Base-by-base conservation (phyloP, 192 early-diverging fungal genomes). In the Haplosporangium gracile region DNA sequence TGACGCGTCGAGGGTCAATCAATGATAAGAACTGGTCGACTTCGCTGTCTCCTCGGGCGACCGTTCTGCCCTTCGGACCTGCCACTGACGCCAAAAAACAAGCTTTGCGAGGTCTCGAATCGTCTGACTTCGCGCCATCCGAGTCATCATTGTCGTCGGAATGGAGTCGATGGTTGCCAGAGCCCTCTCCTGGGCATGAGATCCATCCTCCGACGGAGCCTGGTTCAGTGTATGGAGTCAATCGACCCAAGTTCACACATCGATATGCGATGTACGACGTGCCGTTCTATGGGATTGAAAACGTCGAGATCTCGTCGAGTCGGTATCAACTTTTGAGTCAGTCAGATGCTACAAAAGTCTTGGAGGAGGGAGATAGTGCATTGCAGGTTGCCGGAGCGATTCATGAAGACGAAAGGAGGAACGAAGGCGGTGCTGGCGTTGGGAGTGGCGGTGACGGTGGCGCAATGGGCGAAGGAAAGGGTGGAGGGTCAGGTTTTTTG, bases 241-340 rank as follows among this genome's bases (percentile, higher is more conserved):
- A 15, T n/a, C 45, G 29, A 11, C 69, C 77, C 8, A 32, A n/a
- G 8, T 43, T 20, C 2, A 70, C 77, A 9, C 49, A 60, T 16
- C 49, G 9, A 16, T 36, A 43, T 55, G 70, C 70, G 15, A 11
- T 45, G 38, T 57, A 55, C 26, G 71, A 74, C 10, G 57, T 60
- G n/a, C 78, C 71, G 5, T 80, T 80, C 5, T 80, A 80, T 63
- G 71, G 78, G n/a, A 73, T 80, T 24, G 78, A 80, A 60, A 80
- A 73, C 18, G 16, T 73, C 24, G 71, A 80, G 38, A 65, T 60
- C 43, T 80, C 78, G 0, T 73, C 78, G 1, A 60, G 20, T 10
- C 71, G 32, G 34, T 73, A 80, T 34, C 4, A 24, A 24, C 22
- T 65, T 20, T 26, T n/a, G 32, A 38, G 16, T 1, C 32, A 38